Base-by-base conservation (phyloP, 2,329 filamentous ascomycete genomes). In the Scortechinia acanthostroma region DNA sequence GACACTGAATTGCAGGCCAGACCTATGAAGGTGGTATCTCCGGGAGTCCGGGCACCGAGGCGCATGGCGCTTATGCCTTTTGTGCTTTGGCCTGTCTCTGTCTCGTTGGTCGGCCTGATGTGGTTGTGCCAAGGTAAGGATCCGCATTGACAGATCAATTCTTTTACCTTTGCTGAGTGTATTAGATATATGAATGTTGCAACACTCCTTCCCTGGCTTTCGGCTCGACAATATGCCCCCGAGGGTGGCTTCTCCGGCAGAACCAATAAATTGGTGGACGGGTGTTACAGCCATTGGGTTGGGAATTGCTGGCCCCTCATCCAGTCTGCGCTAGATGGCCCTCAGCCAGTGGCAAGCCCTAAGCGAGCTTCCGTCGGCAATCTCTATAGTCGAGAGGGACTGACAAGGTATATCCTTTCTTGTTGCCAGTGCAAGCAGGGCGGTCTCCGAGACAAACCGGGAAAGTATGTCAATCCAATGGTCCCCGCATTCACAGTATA, bases 201-300 rank as follows among this genome's bases (percentile, higher is more conserved):
- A 4, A 58, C 70, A 4, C 62, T 88, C 21, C 62, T 82, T 4
- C 71, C 73, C 42, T 88, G 83, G 80, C 69, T 88, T 10, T 81
- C 78, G 3, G 71, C 76, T 21, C 73, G 80, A 43, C 84, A 88
- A 58, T 77, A 80, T 51, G 70, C 71, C 1, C 83, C 83, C 0
- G 84, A 88, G 58, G 82, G 82, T 33, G 84, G 84, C 3, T 83
- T 86, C 51, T 74, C 80, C 3, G 84, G 84, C 16, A 73, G 84
- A 45, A 85, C 83, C 4, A 87, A 88, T 62, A 88, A 88, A 58
- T 65, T 88, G 16, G 84, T 88, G 2, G 84, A 88, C 57, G 83
- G 83, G 3, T 88, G 84, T 61, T 88, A 88, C 60, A 84, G 79
- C 50, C 83, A 86, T 54, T 88, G 84, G 84, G 75, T 87, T 4